phyloP scores from a whole-genome alignment of 75 land plant genomes.

The Cunninghamia lanceolata region DNA sequence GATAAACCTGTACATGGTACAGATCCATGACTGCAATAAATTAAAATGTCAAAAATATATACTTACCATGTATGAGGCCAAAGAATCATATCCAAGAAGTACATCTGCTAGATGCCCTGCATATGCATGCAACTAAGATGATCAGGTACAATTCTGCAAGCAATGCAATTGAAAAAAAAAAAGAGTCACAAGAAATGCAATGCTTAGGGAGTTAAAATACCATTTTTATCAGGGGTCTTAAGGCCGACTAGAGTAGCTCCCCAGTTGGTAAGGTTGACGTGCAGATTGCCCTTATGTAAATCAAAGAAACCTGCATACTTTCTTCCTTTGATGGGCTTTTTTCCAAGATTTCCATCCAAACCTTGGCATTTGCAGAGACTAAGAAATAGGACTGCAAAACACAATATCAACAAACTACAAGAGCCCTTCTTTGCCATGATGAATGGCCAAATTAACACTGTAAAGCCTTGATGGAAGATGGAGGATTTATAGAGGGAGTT shows the following conservation, averaged over 20 bases:
- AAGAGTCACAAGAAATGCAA: neutral
- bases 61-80: constrained; percentile 19
- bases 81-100: constrained; percentile 24
- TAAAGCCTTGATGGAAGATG: neutral
- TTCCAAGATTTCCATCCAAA: neutral
- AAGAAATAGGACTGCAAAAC: neutral
- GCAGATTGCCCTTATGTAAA: constrained; percentile 12
- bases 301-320: neutral
- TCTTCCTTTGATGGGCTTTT: neutral
- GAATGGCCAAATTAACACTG: neutral
- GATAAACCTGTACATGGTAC: neutral
- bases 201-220: neutral
- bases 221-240: constrained; percentile 20
- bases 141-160: neutral
- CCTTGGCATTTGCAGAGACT: neutral
- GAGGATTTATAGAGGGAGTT: neutral
- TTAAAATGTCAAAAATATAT: neutral
- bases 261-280: constrained; percentile 26
- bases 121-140: neutral
- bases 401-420: neutral
- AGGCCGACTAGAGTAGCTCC: constrained; percentile 32
- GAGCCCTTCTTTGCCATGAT: neutral
- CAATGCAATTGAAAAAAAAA: neutral
- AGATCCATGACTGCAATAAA: neutral
- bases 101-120: constrained; percentile 19